phyloP scores from a whole-genome alignment of 768 basidiomycete genomes.

The Mycena latifolia region DNA sequence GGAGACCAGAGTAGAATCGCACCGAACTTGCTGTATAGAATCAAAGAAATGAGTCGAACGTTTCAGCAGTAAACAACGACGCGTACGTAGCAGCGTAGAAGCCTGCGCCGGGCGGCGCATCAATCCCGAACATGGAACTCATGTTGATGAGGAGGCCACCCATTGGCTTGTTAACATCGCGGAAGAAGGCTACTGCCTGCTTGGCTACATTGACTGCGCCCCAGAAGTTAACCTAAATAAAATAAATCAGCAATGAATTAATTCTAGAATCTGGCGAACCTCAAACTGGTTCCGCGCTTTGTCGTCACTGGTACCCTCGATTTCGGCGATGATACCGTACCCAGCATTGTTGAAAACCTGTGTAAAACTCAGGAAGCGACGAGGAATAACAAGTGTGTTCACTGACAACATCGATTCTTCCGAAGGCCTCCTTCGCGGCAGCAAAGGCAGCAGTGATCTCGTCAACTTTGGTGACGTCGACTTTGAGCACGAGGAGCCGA shows the following conservation, averaged over 20 bases:
- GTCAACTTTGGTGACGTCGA: slow-evolving; percentile 51
- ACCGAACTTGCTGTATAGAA: slow-evolving; percentile 27
- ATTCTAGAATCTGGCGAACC: slow-evolving; percentile 10
- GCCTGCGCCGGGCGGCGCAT: slow-evolving; percentile 42
- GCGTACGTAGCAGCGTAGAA: slow-evolving; percentile 44
- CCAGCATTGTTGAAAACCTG: slow-evolving; percentile 58
- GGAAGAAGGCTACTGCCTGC: slow-evolving; percentile 48
- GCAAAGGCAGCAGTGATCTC: slow-evolving; percentile 52
- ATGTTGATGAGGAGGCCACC: slow-evolving; percentile 55
- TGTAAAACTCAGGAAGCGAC: background rate
- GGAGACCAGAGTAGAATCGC: background rate
- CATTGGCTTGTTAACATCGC: slow-evolving; percentile 52
- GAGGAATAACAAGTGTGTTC: background rate
- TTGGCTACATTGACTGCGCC: slow-evolving; percentile 47
- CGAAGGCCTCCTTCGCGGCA: slow-evolving; percentile 49
- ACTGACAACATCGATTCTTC: slow-evolving; percentile 53
- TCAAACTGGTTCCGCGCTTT: slow-evolving; percentile 53
- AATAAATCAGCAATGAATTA: background rate
- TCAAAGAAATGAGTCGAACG: slow-evolving; percentile 19
- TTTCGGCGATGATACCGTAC: slow-evolving; percentile 45
- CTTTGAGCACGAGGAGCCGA: slow-evolving; percentile 50
- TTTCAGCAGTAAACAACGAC: slow-evolving; percentile 10
- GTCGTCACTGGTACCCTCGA: slow-evolving; percentile 51
- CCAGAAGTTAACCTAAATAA: slow-evolving; percentile 47
- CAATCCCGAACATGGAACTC: slow-evolving; percentile 47